Base-by-base conservation (phyloP, 768 basidiomycete species). In the Pulveroboletus sp. region DNA sequence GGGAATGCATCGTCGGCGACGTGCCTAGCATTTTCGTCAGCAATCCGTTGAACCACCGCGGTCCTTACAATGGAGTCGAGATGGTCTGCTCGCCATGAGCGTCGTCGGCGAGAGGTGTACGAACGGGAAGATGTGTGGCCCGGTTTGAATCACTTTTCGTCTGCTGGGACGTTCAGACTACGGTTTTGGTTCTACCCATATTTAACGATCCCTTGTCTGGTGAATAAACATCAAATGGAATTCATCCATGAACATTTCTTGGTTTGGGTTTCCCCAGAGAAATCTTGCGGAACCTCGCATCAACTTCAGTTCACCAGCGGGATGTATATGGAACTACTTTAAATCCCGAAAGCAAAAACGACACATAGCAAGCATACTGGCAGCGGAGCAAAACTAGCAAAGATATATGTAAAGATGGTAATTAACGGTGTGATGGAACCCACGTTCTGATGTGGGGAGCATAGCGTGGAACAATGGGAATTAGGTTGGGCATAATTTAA, bases 1-100 rank as follows among this genome's bases (percentile, higher is more conserved):
- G 31, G 2, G 58, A 72, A 48, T 59, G 53, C 30, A 59, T 52
- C 42, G 50, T 56, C 39, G 52, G 57, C 47, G 51, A 50, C 23
- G 59, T 59, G 40, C 59, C 72, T 0, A 76, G 71, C 43, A 68
- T 86, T 43, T 72, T 80, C 3, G 66, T 60, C 3, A 10, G 78
- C 2, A 45, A 71, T 30, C 34, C 49, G 36, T 34, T 55, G n/a
- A 71, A 85, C 46, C 85, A 85, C 52, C 57, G 68, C 42, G 82
- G 64, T 2, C 64, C 63, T 40, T 66, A 66, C 41, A 58, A 64
- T 12, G 63, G 60, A 2, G 20, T 64, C 30, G 17, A 43, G 49
- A 64, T 61, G 38, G 29, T 36, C 0, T 60, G 57, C 24, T 20
- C 6, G 14, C 4, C 12, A 12, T 45, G 37, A 49, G 24, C 9